Evolutionary conservation across 2,329 filamentous ascomycete genomes (phyloP), one percentile per base, ranked within the genome.

Genomic region (Arachnopeziza araneosa): DNA sequence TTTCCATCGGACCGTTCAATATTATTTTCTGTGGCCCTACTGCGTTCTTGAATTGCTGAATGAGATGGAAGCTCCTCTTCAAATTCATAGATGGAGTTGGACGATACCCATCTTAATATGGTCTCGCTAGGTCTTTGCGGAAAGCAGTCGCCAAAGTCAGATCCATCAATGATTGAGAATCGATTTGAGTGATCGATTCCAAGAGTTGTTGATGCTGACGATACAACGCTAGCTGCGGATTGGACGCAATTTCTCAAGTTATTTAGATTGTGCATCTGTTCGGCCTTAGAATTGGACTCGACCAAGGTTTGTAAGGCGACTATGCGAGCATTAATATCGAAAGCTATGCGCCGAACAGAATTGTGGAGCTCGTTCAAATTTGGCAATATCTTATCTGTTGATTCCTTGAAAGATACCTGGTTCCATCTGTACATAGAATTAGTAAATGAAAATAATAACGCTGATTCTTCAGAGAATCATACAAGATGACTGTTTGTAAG

Each of bases 401-500:
- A 63, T 26, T 62, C 60, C 52, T 62, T 55, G 21, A 56, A 53
- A 23, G 51, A 55, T 7, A 61, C 60, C 36, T 65, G 61, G 23
- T 65, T 63, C 59, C 61, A 65, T 23, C 61, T 65, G 23, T 50
- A 54, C 21, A n/a, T n/a, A n/a, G 52, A 14, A 30, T 32, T 32
- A 30, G 10, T 9, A 7, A 49, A 24, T 50, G 49, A 10, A 5
- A 1, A 30, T 22, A 5, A 57, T 36, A 21, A 22, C n/a, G 21
- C n/a, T 7, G 23, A 32, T 24, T 24, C n/a, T n/a, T n/a, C n/a
- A n/a, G 24, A 56, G 52, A n/a, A 48, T 57, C 60, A 54, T 49
- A 64, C 60, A 65, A 24, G 54, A 63, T 63, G 21, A 63, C 55
- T 10, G 61, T 62, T 52, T 63, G 61, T 24, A 64, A 26, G n/a